Evolutionary conservation across 78 protist species (phyloP), one percentile per base, ranked within the genome.

Genomic region (Dictyostelium intermedium): DNA sequence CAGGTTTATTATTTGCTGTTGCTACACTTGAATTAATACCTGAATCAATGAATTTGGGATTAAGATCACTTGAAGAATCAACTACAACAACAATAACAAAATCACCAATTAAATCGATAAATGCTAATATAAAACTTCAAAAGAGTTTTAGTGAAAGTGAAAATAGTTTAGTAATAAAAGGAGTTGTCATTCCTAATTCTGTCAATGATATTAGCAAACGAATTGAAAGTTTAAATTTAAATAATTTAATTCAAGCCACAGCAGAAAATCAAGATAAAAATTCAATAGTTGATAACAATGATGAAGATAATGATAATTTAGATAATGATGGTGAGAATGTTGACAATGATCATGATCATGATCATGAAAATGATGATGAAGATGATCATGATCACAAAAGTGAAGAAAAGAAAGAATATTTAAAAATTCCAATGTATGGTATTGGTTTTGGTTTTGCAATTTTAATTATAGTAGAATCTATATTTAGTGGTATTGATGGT

Each of bases 381-480:
- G 14, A 79, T 69, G 85, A 50, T 25, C 77, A 85, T 23, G 73
- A 72, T 35, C 45, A 43, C 8, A 30, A 77, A 5, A 9, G 34
- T 3, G 63, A 63, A 13, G 74, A 70, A 53, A 30, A 35, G 56
- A 86, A 74, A 35, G 34, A 37, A 16, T 32, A 5, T 27, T 50
- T 82, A 16, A 60, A 81, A 69, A 80, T 41, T 43, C 94, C 94
- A 80, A 89, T 89, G 94, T 74, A 53, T 78, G 94, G 94, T 76
- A 11, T 89, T 3, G 94, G 86, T 0, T 70, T 80, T 63, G 94
- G 94, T 10, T 89, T 74, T 35, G 6, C 82, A 27, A 5, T 89
- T 5, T 47, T 89, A 20, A 89, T 89, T 53, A 43, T 72, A 41
- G 45, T 89, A 5, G 94, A 89, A 35, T 16, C 77, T 0, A 18